Evolutionary conservation across 2,329 filamentous ascomycete genomes (phyloP), one percentile per base, ranked within the genome.

Genomic region (Periconia macrospinosa): DNA sequence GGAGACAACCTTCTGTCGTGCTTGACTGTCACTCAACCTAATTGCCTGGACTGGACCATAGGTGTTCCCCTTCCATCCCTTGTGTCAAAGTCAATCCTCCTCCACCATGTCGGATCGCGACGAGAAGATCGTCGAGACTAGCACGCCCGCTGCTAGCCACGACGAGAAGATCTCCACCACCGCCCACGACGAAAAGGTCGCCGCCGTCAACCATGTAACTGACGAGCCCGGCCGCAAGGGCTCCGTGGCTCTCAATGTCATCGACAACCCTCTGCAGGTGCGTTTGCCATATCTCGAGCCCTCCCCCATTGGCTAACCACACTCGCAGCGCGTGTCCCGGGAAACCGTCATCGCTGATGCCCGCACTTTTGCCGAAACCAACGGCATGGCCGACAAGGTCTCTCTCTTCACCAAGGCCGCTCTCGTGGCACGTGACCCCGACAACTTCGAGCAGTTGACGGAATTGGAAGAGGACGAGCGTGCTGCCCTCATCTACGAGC

Each of bases 381-480:
- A 87, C 60, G 79, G 79, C 20, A 78, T 92, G 23, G 71, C 76
- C 2, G 82, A 87, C 50, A 80, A 87, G 59, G 73, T 84, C 2
- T 74, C 77, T 3, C 67, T 88, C 15, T 79, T 92, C 48, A 79
- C 82, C 48, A 87, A 87, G 63, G 90, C 88, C 33, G 90, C 89
- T 3, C 78, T 93, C 11, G 82, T 92, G 17, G 90, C 90, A 2
- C 88, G 90, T 69, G 84, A 87, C 60, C 88, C 88, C 0, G 75
- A 76, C 9, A 78, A 79, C 30, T 89, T 82, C 68, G 86, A 90
- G 53, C 76, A 80, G 33, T 79, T 91, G 49, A 75, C 83, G 47
- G 81, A 83, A 11, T 79, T 92, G 1, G 75, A 79, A 50, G 79
- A 86, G 15, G 76, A 78, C 0, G 87, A 89, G 66, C 82, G 86